These are phyloP conservation scores for Geum urbanum DNA, from an alignment of 306 rosid species.

Conservation along the genomic window DNA sequence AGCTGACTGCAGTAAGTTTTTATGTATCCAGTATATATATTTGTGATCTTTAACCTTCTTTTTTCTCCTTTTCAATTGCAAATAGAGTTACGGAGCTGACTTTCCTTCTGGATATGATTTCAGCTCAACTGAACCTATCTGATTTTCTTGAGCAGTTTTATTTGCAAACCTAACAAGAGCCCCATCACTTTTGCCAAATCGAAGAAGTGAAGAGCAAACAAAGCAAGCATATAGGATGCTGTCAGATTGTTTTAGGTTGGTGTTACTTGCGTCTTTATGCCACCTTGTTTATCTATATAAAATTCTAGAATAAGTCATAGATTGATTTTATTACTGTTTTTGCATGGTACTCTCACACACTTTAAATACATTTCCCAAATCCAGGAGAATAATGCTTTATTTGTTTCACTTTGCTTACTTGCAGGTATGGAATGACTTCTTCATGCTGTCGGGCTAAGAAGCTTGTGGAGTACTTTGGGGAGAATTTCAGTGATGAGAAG, in stretches of 20 bases:
- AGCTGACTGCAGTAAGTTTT: constrained; percentile 76
- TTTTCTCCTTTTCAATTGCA: neutral
- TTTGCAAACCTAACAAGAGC: constrained; percentile 65
- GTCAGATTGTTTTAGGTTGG: constrained; percentile 90
- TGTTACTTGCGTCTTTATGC: neutral
- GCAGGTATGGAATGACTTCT: constrained; percentile 83
- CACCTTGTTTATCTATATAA: too few relatives aligned
- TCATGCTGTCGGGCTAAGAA: constrained; percentile 74
- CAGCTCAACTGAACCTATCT: neutral
- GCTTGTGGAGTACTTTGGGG: constrained; percentile 88
- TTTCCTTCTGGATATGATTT: neutral
- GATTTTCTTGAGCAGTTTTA: constrained; percentile 49
- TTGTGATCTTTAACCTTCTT: neutral
- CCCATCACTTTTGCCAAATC: constrained; percentile 86
- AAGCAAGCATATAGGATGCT: constrained; percentile 75
- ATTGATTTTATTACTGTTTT: too few relatives aligned
- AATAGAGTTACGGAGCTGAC: neutral
- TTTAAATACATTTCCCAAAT: too few relatives aligned
- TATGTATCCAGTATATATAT: neutral
- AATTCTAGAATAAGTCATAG: too few relatives aligned
- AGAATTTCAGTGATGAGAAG: constrained; percentile 51
- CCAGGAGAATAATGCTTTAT: neutral
- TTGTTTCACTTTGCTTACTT: constrained; percentile 10
- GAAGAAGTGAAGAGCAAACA: constrained; percentile 66
- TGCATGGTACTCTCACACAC: neutral